A percentile compares a stretch with the other conserved stretches of the same genome.
phyloP scores from a whole-genome alignment of 768 basidiomycete genomes.

The Auriscalpium microsporum region DNA sequence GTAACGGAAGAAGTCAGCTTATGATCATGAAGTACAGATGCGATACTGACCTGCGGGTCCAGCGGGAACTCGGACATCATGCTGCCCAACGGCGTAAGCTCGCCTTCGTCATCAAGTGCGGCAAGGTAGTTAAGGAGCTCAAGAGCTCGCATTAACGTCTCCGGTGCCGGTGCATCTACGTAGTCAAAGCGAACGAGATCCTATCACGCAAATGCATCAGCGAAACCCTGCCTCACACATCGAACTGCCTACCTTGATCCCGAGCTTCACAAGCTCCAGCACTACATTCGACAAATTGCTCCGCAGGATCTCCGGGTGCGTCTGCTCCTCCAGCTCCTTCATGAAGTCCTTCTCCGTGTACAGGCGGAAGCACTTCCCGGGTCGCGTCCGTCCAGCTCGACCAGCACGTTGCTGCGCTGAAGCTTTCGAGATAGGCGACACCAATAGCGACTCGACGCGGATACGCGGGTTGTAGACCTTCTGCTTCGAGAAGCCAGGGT shows the following conservation, averaged over 20 bases:
- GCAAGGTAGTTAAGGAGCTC: slow-evolving; percentile 89
- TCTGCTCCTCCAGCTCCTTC: slow-evolving; percentile 93
- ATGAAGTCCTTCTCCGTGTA: slow-evolving; percentile 98
- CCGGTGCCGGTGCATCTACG: slow-evolving; percentile 89
- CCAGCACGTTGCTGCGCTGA: slow-evolving; percentile 95
- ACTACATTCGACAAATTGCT: slow-evolving; percentile 93
- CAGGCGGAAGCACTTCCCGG: slow-evolving; percentile 94
- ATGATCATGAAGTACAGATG: not conserved
- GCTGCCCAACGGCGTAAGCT: slow-evolving; percentile 74
- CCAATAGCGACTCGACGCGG: slow-evolving; percentile 90
- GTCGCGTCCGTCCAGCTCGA: slow-evolving; percentile 90
- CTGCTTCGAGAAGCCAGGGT: slow-evolving; percentile 96
- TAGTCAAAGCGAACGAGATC: slow-evolving; percentile 87
- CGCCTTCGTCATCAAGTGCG: slow-evolving; percentile 90
- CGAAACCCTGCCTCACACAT: no score
- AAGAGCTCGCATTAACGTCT: slow-evolving; percentile 94
- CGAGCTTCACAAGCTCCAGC: slow-evolving; percentile 88
- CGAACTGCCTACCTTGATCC: slow-evolving; percentile 59
- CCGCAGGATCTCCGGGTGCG: slow-evolving; percentile 90
- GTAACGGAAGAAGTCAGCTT: not conserved
- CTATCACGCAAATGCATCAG: slow-evolving; percentile 21
- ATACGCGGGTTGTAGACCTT: slow-evolving; percentile 98
- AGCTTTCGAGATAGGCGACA: slow-evolving; percentile 94
- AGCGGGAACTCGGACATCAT: slow-evolving; percentile 99
- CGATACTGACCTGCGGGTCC: slow-evolving; percentile 72